phyloP scores from a whole-genome alignment of 257 asterid genomes.

The Orobanche coerulescens region DNA sequence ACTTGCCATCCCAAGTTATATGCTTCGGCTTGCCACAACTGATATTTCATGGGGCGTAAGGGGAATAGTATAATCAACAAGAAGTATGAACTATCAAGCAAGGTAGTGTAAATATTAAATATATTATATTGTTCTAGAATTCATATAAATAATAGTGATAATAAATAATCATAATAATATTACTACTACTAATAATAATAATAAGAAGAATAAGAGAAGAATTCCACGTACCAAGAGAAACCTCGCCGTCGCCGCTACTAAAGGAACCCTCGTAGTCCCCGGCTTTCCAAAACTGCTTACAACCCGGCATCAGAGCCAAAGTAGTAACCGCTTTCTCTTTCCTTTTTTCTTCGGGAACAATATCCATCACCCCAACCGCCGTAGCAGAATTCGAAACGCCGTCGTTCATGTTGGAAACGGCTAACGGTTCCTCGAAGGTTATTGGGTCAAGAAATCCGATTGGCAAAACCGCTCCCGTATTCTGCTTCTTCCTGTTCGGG shows the following conservation, averaged over 20 bases:
- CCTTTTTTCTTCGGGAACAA: background rate
- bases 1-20: too few species aligned
- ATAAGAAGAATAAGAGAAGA: background rate
- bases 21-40: too few species aligned
- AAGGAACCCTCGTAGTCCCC: slow-evolving; percentile 49
- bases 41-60: too few species aligned
- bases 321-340: slow-evolving; percentile 2
- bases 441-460: slow-evolving; percentile 69
- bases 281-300: slow-evolving; percentile 77
- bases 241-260: background rate
- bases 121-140: too few species aligned
- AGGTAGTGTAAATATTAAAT: too few species aligned
- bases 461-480: slow-evolving; percentile 33
- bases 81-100: too few species aligned
- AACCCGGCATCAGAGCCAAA: slow-evolving; percentile 12
- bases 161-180: background rate
- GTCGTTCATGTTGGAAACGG: background rate
- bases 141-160: too few species aligned
- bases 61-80: too few species aligned
- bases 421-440: background rate
- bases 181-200: too few species aligned
- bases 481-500: slow-evolving; percentile 32
- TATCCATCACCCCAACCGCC: slow-evolving; percentile 1
- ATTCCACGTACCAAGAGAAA: slow-evolving; percentile 14
- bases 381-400: background rate